phyloP scores from a whole-genome alignment of 306 rosid genomes.

The Vigna nakashimae region DNA sequence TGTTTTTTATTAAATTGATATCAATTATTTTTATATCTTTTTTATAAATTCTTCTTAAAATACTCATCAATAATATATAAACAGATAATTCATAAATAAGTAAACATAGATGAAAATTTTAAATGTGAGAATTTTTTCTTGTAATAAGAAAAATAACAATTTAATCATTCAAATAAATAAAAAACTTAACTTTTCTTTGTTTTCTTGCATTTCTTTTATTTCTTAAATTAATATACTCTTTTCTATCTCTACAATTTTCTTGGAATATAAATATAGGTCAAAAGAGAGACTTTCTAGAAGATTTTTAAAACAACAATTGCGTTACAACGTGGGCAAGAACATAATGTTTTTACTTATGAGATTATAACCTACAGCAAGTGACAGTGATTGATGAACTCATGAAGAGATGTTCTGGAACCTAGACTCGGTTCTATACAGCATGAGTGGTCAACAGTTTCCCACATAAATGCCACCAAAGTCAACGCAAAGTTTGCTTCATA shows the following conservation, averaged over 20 bases:
- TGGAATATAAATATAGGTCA: background rate
- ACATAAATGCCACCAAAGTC: background rate
- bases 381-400: background rate
- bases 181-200: background rate
- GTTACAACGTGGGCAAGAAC: background rate
- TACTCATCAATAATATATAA: no score
- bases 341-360: background rate
- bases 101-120: no score
- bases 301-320: background rate
- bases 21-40: no score
- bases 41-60: no score
- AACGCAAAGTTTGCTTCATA: background rate
- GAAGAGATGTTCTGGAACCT: conserved; percentile 10
- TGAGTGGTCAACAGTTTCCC: background rate
- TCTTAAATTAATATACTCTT: background rate
- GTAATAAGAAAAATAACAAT: no score
- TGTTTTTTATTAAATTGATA: no score
- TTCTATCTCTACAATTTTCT: background rate
- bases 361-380: background rate
- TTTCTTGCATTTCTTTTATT: background rate
- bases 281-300: background rate
- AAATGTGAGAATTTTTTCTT: no score
- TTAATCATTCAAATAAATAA: background rate
- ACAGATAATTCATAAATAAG: no score
- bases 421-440: background rate